Evolutionary conservation across 441 rosid species (phyloP).

Genomic region (Viola pubescens): DNA sequence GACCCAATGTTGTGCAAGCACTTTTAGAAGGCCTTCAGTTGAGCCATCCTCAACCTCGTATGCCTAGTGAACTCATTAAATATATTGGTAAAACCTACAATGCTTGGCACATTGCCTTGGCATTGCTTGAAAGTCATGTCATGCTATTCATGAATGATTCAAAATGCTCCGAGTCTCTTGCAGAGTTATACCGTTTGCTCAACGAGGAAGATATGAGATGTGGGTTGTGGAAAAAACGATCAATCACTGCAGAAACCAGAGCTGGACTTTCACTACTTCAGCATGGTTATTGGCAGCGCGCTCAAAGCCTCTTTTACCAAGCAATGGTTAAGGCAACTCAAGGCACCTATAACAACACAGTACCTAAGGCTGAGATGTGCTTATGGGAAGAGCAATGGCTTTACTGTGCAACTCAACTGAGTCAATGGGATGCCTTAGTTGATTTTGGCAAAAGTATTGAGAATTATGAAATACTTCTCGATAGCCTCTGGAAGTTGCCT

Average conservation of each 20-base stretch:
- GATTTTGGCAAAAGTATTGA: slow-evolving; percentile 90
- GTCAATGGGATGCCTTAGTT: slow-evolving; percentile 96
- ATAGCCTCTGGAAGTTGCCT: slow-evolving; percentile 90
- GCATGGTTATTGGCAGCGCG: slow-evolving; percentile 97
- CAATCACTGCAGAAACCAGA: slow-evolving; percentile 83
- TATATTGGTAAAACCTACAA: slow-evolving; percentile 94
- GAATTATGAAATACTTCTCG: slow-evolving; percentile 92
- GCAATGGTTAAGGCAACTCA: slow-evolving; percentile 99
- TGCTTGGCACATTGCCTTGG: slow-evolving; percentile 94
- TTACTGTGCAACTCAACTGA: slow-evolving; percentile 83
- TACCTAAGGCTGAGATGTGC: slow-evolving; percentile 99
- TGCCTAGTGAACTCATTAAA: slow-evolving; percentile 97
- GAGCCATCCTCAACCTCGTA: slow-evolving; percentile 99
- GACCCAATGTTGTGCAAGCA: slow-evolving; percentile 99
- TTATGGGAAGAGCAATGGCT: slow-evolving; percentile 99
- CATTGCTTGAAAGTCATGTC: slow-evolving; percentile 90
- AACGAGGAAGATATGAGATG: slow-evolving; percentile 98
- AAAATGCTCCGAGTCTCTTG: slow-evolving; percentile 86
- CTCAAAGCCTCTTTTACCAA: slow-evolving; percentile 88
- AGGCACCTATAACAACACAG: slow-evolving; percentile 89
- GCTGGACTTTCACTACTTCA: slow-evolving; percentile 95
- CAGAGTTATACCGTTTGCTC: slow-evolving; percentile 89
- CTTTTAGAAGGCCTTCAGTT: slow-evolving; percentile 96
- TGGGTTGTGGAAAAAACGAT: slow-evolving; percentile 96
- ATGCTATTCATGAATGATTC: slow-evolving; percentile 79